These are phyloP conservation scores for Mycena olivaceomarginata DNA, from an alignment of 768 basidiomycete genomes.

Conservation along the genomic window DNA sequence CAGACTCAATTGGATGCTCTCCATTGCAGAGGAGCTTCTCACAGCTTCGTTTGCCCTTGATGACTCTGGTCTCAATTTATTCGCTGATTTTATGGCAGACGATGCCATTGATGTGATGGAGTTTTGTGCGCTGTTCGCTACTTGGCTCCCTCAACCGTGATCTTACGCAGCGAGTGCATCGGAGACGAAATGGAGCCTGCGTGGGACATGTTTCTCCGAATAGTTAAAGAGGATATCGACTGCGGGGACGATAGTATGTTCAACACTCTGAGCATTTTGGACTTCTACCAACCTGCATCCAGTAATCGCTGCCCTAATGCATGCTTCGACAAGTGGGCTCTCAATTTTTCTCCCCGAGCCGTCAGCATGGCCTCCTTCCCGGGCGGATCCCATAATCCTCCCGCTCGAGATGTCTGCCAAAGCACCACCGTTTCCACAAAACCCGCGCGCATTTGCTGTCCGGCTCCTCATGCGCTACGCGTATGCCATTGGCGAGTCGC, in stretches of 20 bases:
- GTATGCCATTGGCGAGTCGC: conserved; percentile 42
- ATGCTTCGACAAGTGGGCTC: conserved; percentile 32
- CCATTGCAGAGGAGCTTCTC: too few relatives aligned
- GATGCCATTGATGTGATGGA: too few relatives aligned
- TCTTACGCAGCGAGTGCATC: conserved; percentile 21
- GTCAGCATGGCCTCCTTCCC: not conserved
- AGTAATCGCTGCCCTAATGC: conserved; percentile 40
- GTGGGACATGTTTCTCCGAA: conserved; percentile 32
- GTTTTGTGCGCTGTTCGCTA: too few relatives aligned
- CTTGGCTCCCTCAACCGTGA: too few relatives aligned
- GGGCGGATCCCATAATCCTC: conserved; percentile 38
- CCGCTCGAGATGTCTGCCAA: conserved; percentile 31
- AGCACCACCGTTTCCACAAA: conserved; percentile 34
- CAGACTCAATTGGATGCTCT: too few relatives aligned
- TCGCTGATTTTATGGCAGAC: too few relatives aligned
- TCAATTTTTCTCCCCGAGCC: conserved; percentile 40
- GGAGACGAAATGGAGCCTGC: conserved; percentile 12
- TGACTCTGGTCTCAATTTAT: too few relatives aligned
- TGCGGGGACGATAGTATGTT: conserved; percentile 32
- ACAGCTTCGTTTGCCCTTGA: too few relatives aligned
- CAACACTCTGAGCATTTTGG: not conserved
- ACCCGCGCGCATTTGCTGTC: conserved; percentile 43
- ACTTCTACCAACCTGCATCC: not conserved
- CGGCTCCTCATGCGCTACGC: conserved; percentile 43
- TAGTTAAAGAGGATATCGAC: conserved; percentile 5